Evolutionary conservation across 2,329 filamentous ascomycete genomes (phyloP).

Genomic region (Beauveria bassiana): DNA sequence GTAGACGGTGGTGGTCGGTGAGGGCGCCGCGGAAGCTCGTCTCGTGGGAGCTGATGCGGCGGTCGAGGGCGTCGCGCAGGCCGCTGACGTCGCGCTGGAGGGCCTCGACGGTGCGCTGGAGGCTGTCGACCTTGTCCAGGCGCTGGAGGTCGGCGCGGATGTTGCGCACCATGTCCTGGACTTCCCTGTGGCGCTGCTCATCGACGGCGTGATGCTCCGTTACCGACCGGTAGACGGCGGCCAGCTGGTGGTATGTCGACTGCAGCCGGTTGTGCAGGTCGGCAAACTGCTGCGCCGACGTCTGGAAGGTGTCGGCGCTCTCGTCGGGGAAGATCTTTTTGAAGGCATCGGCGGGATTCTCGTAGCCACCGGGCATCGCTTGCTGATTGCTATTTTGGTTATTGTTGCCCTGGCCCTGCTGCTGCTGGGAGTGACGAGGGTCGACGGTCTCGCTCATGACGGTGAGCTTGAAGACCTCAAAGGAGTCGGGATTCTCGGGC

Average conservation of each 20-base stretch:
- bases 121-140: conserved; percentile 37
- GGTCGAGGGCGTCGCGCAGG: conserved; percentile 46
- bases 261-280: conserved; percentile 83
- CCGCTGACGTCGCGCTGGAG: conserved; percentile 46
- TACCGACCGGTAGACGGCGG: conserved; percentile 52
- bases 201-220: conserved; percentile 40
- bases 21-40: conserved; percentile 45
- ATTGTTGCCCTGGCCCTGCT: conserved; percentile 16
- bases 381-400: conserved; percentile 19
- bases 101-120: conserved; percentile 35
- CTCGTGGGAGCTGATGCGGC: conserved; percentile 43
- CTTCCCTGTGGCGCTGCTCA: conserved; percentile 50
- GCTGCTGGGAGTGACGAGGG: conserved; percentile 18
- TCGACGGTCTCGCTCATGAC: conserved; percentile 50
- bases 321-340: conserved; percentile 39
- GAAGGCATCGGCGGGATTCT: conserved; percentile 22
- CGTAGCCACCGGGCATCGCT: background rate
- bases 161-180: conserved; percentile 39
- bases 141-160: conserved; percentile 37
- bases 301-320: conserved; percentile 38
- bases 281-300: conserved; percentile 59
- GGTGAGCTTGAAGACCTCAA: conserved; percentile 84
- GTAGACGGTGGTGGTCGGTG: conserved; percentile 39
- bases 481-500: conserved; percentile 86
- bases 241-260: conserved; percentile 60